phyloP scores from a whole-genome alignment of 2,329 filamentous ascomycete species.

The Xylaria sp. region DNA sequence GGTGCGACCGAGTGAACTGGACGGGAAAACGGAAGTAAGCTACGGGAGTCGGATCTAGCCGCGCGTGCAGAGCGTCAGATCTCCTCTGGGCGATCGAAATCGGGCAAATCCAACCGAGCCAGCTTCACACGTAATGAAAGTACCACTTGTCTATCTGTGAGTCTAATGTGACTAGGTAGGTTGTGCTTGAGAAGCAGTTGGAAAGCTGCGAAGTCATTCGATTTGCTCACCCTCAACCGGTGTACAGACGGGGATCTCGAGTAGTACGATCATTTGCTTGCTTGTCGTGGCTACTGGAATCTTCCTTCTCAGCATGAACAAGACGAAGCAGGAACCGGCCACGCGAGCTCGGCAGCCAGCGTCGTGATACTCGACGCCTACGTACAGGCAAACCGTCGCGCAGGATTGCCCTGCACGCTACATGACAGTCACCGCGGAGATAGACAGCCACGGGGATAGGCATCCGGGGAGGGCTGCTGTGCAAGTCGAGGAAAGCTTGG shows the following conservation, averaged over 20 bases:
- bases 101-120: constrained; percentile 19
- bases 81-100: constrained; percentile 10
- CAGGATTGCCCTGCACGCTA: constrained; percentile 19
- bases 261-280: constrained; percentile 22
- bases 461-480: constrained; percentile 1
- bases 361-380: constrained; percentile 21
- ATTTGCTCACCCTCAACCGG: constrained; percentile 24
- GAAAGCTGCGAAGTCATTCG: constrained; percentile 11
- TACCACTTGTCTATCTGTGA: constrained; percentile 13
- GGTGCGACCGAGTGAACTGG: constrained; percentile 15
- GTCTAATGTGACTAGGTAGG: constrained; percentile 5
- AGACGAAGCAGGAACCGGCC: neutral
- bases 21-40: constrained; percentile 6
- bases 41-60: constrained; percentile 19
- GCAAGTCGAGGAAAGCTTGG: constrained; percentile 1
- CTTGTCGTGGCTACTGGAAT: constrained; percentile 12
- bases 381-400: constrained; percentile 20
- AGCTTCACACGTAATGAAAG: constrained; percentile 10
- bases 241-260: constrained; percentile 19
- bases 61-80: constrained; percentile 10
- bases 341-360: constrained; percentile 10
- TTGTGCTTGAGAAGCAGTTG: constrained; percentile 6
- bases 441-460: neutral
- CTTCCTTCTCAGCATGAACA: constrained; percentile 1
- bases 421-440: constrained; percentile 6